Evolutionary conservation across 345 rosid genomes (phyloP).

Genomic region (Citrus glauca): DNA sequence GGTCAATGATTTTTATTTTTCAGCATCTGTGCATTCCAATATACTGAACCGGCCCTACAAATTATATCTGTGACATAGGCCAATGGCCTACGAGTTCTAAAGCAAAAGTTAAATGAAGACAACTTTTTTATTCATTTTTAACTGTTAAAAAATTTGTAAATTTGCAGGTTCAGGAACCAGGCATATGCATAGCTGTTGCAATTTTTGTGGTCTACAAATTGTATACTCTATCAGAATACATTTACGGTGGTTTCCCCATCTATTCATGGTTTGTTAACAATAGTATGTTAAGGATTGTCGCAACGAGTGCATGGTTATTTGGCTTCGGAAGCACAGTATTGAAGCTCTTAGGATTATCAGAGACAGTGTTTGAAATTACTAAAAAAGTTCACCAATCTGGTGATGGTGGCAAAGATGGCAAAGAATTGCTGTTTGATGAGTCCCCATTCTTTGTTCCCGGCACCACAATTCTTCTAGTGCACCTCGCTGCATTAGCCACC

Average conservation of each 20-base stretch:
- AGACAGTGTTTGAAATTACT: constrained; percentile 49
- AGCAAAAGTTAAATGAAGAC: no score
- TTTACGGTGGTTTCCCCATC: constrained; percentile 25
- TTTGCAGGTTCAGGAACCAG: constrained; percentile 32
- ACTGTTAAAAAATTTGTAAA: neutral
- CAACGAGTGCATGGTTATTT: constrained; percentile 40
- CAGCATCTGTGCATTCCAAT: no score
- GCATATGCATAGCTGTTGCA: constrained; percentile 14
- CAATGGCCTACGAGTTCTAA: no score
- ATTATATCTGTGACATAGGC: neutral
- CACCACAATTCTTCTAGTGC: constrained; percentile 30
- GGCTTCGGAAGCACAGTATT: constrained; percentile 25
- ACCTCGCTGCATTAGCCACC: constrained; percentile 20
- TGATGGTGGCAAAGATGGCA: constrained; percentile 4
- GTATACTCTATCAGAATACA: constrained; percentile 30
- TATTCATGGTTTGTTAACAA: constrained; percentile 46
- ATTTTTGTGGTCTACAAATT: constrained; percentile 20
- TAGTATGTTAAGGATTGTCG: constrained; percentile 27
- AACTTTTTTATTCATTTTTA: neutral
- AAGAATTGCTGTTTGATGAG: constrained; percentile 33
- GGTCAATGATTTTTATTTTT: neutral
- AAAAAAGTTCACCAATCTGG: constrained; percentile 30
- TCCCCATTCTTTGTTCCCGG: constrained; percentile 36
- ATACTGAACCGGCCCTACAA: no score
- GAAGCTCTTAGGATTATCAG: constrained; percentile 52